Base-by-base conservation (phyloP, 2,329 filamentous ascomycete genomes). In the Aspergillus sp. region DNA sequence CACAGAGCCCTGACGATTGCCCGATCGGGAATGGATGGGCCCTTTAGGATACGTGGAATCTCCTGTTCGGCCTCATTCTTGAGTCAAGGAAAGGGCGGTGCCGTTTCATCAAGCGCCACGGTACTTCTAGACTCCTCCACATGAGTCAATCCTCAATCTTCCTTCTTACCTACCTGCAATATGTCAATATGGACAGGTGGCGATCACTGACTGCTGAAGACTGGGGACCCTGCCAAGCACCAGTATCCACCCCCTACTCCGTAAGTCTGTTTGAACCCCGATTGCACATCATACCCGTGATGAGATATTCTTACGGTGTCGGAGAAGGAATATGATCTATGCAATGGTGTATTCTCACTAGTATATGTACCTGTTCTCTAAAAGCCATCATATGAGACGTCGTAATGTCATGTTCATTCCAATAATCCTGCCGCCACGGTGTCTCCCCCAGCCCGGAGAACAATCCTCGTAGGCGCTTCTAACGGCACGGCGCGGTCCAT, bases 391-490 rank as follows among this genome's bases (percentile, higher is more conserved):
- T 42, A 42, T n/a, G 5, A 42, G 45, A 24, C 9, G 4, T 47
- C 45, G 12, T 16, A 42, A 47, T 47, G 18, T 47, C 45, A 24
- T 47, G 18, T 16, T 59, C 49, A 69, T 58, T 96, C 93, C 67
- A 98, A 77, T 63, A 96, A 78, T 2, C 95, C 95, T 42, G 93
- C 92, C 11, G 92, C 95, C 60, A 98, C 84, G 1, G 95, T 98
- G 66, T 89, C 85, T 1, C 95, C 95, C 54, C 87, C 87, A 64
- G 87, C 87, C 61, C 95, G 83, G 54, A 99, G 77, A 29, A 98
- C 90, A 49, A 99, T 86, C 65, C 92, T 84, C 65, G 89, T 88
- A 0, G 90, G 91, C 16, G 84, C 83, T 75, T 97, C 95, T 51
- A 98, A 75, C 16, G 95, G 92, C 55, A 95, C 85, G 63, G 87